These are phyloP conservation scores for Hammondia hammondi DNA, from an alignment of 169 alveolate species.

Conservation along the genomic window DNA sequence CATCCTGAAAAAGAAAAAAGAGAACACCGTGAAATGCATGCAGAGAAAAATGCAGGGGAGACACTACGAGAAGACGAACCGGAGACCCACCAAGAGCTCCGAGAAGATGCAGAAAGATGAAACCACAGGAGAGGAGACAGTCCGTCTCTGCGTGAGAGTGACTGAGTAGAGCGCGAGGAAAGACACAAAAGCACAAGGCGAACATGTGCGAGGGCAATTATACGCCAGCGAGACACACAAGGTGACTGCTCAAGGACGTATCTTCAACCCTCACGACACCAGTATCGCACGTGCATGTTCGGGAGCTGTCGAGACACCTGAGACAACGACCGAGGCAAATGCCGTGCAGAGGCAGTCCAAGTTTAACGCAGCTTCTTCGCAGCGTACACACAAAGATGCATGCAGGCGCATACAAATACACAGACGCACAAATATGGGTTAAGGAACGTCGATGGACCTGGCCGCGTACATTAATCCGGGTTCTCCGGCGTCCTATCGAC, in stretches of 20 bases:
- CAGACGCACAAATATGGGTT: too few species aligned
- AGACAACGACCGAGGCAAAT: slow-evolving; percentile 41
- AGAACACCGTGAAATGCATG: not conserved
- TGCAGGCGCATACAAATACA: too few species aligned
- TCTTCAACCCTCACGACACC: slow-evolving; percentile 7
- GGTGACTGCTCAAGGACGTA: not conserved
- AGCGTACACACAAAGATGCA: too few species aligned
- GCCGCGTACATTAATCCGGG: too few species aligned
- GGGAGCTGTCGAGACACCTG: not conserved
- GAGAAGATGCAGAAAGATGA: too few species aligned
- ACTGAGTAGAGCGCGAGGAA: not conserved
- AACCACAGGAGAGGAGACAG: too few species aligned
- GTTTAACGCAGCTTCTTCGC: too few species aligned
- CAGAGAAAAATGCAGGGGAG: not conserved
- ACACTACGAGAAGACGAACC: not conserved
- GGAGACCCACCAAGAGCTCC: too few species aligned
- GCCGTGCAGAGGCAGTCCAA: not conserved
- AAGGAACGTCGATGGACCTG: too few species aligned
- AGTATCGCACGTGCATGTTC: slow-evolving; percentile 30
- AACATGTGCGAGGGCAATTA: not conserved
- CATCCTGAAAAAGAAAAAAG: slow-evolving; percentile 78
- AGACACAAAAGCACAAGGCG: not conserved
- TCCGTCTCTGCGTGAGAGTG: not conserved
- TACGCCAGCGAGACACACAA: slow-evolving; percentile 30
- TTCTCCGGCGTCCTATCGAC: too few species aligned